Evolutionary conservation across 148 eudicot species (phyloP).

Genomic region (Arbutus unedo): DNA sequence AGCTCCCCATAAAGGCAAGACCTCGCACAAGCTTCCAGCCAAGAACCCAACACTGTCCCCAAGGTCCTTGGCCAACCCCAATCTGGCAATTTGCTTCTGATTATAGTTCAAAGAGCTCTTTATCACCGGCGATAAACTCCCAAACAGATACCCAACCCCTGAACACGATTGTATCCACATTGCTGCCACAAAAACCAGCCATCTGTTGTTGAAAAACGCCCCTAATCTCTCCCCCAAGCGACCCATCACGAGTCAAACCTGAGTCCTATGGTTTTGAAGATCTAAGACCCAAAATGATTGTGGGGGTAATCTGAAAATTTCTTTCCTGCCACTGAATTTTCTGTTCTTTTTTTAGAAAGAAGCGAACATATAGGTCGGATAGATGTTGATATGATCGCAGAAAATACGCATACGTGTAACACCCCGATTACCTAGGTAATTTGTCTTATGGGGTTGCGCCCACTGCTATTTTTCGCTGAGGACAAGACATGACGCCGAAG

Average conservation of each 20-base stretch:
- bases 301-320: not conserved
- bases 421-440: not conserved
- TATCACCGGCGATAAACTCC: slow-evolving; percentile 82
- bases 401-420: not conserved
- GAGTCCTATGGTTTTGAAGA: not conserved
- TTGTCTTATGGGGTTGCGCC: no score
- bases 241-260: slow-evolving; percentile 5
- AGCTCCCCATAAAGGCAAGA: slow-evolving; percentile 83
- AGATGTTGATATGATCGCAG: not conserved
- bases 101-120: slow-evolving; percentile 70
- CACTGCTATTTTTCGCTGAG: not conserved
- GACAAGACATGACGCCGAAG: not conserved
- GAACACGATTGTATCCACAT: slow-evolving; percentile 97
- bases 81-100: slow-evolving; percentile 78
- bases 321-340: not conserved
- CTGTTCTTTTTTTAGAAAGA: not conserved
- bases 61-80: slow-evolving; percentile 89
- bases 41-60: slow-evolving; percentile 96
- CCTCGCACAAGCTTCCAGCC: slow-evolving; percentile 78
- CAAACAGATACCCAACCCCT: slow-evolving; percentile 89
- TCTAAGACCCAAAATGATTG: slow-evolving; percentile 5
- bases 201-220: slow-evolving; percentile 19
- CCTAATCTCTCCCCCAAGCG: not conserved
- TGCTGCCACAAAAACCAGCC: slow-evolving; percentile 28
- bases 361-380: slow-evolving; percentile 1